Base-by-base conservation (phyloP, 208 protist species). In the Strigomonas galati region DNA sequence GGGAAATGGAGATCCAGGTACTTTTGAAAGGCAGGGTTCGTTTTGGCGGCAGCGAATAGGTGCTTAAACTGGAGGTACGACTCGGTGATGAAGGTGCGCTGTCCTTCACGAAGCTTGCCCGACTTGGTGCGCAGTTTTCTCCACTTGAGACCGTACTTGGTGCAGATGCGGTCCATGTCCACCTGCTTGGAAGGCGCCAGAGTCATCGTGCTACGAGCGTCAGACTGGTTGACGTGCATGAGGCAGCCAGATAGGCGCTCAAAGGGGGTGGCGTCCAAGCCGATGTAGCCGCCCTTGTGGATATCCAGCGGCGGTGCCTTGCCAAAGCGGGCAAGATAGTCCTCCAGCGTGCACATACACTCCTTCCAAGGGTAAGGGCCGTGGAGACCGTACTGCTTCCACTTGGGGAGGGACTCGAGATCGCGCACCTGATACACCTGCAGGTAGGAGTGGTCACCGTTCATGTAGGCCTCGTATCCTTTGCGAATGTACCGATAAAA, bases 271-370 rank as follows among this genome's bases (percentile, higher is more conserved):
- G 85, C 85, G 52, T 92, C 80, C 35, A 92, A 74, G 3, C 85
- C 85, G 72, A 92, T 74, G 69, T 87, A 92, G 51, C 85, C 85
- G 30, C 85, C 85, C 69, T 92, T 92, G 72, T 92, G 82, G 21
- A 92, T 65, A 60, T 89, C 85, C 26, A 91, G 71, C 35, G 73
- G 77, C 28, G 85, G 82, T 17, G 79, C 75, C 24, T 54, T 46
- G 32, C 54, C 70, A 19, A 35, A 49, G 26, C 32, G 58, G 2
- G 21, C 1, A 27, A 55, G n/a, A 70, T 82, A 62, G 28, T 52
- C 24, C 43, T 62, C 51, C 6, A 92, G 76, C 10, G 85, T 92
- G 35, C 53, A 40, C 24, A 92, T 62, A 67, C 85, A 92, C 76
- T 92, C 85, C 30, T 72, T 62, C 83, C 85, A 92, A 12, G 85